phyloP scores from a whole-genome alignment of 108 stramenopile species.

The Cyclotella baltica region DNA sequence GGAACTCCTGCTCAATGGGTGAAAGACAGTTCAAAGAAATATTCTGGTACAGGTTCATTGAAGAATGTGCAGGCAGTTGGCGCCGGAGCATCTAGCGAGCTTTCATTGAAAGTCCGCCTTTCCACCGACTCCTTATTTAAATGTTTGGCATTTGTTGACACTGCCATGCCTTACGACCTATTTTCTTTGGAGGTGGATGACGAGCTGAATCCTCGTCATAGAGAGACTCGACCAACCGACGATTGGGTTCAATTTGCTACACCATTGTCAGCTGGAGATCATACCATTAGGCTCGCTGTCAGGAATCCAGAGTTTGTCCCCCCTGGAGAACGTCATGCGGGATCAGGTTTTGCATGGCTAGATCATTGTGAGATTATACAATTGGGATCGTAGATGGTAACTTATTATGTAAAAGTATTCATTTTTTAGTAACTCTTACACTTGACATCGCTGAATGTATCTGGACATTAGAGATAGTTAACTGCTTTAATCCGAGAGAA shows the following conservation, averaged over 20 bases:
- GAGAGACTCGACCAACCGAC: no score
- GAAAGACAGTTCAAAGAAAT: not conserved
- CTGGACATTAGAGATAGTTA: no score
- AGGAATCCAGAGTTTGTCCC: not conserved
- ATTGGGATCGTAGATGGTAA: not conserved
- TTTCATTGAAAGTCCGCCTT: conserved; percentile 2
- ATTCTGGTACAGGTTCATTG: not conserved
- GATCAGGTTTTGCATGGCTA: conserved; percentile 4
- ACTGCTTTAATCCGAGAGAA: no score
- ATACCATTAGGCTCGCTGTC: not conserved
- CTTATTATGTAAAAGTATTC: no score
- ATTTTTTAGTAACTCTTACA: no score
- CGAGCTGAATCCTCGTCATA: not conserved
- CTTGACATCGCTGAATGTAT: no score
- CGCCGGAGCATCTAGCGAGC: not conserved
- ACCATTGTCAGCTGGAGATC: not conserved
- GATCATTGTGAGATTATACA: conserved; percentile 4
- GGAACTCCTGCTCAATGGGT: not conserved
- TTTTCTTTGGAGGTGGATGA: not conserved
- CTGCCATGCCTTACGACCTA: conserved; percentile 9
- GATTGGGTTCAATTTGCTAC: conserved; percentile 7
- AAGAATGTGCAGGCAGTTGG: not conserved
- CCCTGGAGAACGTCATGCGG: not conserved
- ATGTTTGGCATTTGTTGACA: conserved; percentile 12
- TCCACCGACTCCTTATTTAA: not conserved